These are phyloP conservation scores for Cryptomeria japonica DNA, from an alignment of 75 land plant species.

Conservation along the genomic window DNA sequence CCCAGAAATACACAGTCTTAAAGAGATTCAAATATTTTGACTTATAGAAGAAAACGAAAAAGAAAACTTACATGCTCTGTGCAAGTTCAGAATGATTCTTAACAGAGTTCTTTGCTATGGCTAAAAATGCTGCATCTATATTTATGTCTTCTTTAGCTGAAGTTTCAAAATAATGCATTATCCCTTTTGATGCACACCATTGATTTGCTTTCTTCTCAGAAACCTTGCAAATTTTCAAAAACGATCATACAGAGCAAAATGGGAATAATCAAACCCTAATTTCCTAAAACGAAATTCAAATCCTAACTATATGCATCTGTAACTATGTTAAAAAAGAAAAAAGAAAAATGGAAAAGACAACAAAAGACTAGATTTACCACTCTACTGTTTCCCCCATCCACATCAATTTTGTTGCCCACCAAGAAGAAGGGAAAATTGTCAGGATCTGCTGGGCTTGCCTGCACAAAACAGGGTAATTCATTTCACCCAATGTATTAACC, in stretches of 20 bases:
- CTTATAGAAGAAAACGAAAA: background rate
- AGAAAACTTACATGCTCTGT: constrained; percentile 53
- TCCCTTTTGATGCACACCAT: constrained; percentile 78
- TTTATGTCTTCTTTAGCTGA: constrained; percentile 81
- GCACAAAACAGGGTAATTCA: constrained; percentile 8
- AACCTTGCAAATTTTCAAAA: constrained; percentile 40
- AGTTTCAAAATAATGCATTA: constrained; percentile 93
- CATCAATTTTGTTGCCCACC: constrained; percentile 87
- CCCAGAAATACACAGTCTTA: background rate
- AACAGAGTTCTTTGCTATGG: constrained; percentile 59
- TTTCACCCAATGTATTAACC: background rate
- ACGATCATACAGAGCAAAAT: background rate
- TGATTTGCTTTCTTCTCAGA: constrained; percentile 72
- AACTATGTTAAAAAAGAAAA: background rate
- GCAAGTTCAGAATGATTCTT: constrained; percentile 39
- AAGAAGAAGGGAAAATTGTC: constrained; percentile 72
- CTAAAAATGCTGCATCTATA: constrained; percentile 73
- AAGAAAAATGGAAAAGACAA: too few relatives aligned
- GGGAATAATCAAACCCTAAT: background rate
- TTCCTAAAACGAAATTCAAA: background rate
- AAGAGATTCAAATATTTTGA: background rate
- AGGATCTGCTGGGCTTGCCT: constrained; percentile 75
- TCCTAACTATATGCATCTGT: background rate
- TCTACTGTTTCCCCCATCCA: constrained; percentile 84
- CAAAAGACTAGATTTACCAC: constrained; percentile 43